Evolutionary conservation across 108 stramenopile species (phyloP).

Genomic region (Fragilaria crotonensis): DNA sequence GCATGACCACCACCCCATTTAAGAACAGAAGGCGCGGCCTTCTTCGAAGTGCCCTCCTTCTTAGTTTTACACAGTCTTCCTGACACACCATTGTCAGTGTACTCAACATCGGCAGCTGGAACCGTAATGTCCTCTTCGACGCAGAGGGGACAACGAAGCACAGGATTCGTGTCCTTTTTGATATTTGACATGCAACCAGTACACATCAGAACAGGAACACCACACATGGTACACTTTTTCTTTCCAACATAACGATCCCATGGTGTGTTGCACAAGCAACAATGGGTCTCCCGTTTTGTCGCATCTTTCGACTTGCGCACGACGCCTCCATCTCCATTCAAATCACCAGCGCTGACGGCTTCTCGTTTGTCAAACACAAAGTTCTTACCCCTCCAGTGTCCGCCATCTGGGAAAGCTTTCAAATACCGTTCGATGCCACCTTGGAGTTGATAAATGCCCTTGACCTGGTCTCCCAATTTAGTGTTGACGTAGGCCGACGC

Average conservation of each 20-base stretch:
- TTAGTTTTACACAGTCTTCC: slow-evolving; percentile 9
- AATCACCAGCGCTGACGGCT: slow-evolving; percentile 65
- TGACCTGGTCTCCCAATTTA: slow-evolving; percentile 41
- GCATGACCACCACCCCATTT: slow-evolving; percentile 94
- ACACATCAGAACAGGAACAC: slow-evolving; percentile 87
- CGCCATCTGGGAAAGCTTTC: slow-evolving; percentile 78
- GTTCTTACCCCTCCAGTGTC: slow-evolving; percentile 86
- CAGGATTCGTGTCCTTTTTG: slow-evolving; percentile 16
- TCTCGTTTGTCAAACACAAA: slow-evolving; percentile 90
- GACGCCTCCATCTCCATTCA: slow-evolving; percentile 79
- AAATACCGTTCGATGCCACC: slow-evolving; percentile 90
- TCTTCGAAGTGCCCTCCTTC: background rate
- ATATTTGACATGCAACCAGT: slow-evolving; percentile 63
- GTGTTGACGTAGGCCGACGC: slow-evolving; percentile 81
- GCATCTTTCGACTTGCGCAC: slow-evolving; percentile 31
- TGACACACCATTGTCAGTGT: slow-evolving; percentile 77
- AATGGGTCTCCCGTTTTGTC: slow-evolving; percentile 21
- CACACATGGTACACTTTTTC: slow-evolving; percentile 82
- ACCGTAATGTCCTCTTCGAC: slow-evolving; percentile 74
- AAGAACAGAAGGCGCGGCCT: slow-evolving; percentile 74
- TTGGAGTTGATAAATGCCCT: slow-evolving; percentile 84
- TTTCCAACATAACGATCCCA: slow-evolving; percentile 94
- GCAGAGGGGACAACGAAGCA: slow-evolving; percentile 79
- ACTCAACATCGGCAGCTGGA: slow-evolving; percentile 70
- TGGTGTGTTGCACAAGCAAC: slow-evolving; percentile 37